These are phyloP conservation scores for Musa beccarii DNA, from an alignment of 176 grass and related monocot genomes.

Conservation along the genomic window DNA sequence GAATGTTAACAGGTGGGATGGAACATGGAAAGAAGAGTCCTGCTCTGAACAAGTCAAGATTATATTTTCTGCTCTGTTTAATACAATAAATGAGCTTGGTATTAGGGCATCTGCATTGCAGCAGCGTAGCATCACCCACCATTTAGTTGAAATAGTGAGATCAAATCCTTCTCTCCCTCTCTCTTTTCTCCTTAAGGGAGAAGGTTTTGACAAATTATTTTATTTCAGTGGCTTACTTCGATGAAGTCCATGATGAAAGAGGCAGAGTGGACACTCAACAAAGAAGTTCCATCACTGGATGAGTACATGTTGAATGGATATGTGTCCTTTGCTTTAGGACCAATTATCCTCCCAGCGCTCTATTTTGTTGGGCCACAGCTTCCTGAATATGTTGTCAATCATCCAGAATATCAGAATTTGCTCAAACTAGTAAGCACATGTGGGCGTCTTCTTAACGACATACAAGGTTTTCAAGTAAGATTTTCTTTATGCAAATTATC, in stretches of 20 bases:
- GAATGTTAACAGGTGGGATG: conserved; percentile 48
- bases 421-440: conserved; percentile 49
- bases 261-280: conserved; percentile 32
- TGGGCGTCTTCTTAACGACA: conserved; percentile 58
- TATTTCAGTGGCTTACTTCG: conserved; percentile 42
- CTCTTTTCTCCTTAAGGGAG: background rate
- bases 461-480: conserved; percentile 42
- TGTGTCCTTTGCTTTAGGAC: conserved; percentile 47
- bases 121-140: conserved; percentile 34
- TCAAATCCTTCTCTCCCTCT: background rate
- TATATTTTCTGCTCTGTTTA: conserved; percentile 46
- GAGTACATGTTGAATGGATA: conserved; percentile 52
- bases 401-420: conserved; percentile 43
- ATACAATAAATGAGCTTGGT: conserved; percentile 51
- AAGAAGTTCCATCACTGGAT: conserved; percentile 32
- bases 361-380: conserved; percentile 50
- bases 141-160: conserved; percentile 59
- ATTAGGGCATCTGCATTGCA: conserved; percentile 45
- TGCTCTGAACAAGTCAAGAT: conserved; percentile 64
- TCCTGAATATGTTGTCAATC: conserved; percentile 9
- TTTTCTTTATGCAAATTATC: background rate
- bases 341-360: conserved; percentile 49
- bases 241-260: conserved; percentile 64
- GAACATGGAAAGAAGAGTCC: conserved; percentile 32
- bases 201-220: background rate